These are phyloP conservation scores for Ceratobasidium sp. DNA, from an alignment of 1,284 basidiomycete genomes.

Conservation along the genomic window DNA sequence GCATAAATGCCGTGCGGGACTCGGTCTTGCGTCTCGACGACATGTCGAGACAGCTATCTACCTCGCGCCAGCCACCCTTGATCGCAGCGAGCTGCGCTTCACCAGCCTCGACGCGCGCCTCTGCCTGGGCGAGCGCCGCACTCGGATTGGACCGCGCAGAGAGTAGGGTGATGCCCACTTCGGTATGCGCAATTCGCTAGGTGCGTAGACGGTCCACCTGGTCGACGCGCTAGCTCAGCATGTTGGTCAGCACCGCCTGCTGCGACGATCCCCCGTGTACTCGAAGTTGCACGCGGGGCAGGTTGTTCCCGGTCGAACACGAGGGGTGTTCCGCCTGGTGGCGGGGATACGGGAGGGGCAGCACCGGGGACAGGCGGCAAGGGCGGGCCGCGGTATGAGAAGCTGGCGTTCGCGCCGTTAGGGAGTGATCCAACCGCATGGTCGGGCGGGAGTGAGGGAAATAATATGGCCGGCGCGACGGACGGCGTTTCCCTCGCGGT, in stretches of 20 bases:
- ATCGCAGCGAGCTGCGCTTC: slow-evolving; percentile 38
- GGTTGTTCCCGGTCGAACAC: slow-evolving; percentile 40
- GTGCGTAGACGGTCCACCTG: slow-evolving; percentile 44
- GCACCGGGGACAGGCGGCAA: neutral
- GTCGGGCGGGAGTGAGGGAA: too few relatives aligned
- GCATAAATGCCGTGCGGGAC: slow-evolving; percentile 28
- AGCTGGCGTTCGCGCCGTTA: too few relatives aligned
- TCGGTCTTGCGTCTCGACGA: slow-evolving; percentile 30
- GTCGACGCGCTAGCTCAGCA: slow-evolving; percentile 45
- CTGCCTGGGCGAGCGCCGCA: slow-evolving; percentile 34
- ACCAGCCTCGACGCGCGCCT: slow-evolving; percentile 33
- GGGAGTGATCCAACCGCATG: too few relatives aligned
- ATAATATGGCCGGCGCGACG: too few relatives aligned
- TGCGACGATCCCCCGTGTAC: slow-evolving; percentile 14
- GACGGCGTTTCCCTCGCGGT: too few relatives aligned
- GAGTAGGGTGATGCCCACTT: slow-evolving; percentile 34
- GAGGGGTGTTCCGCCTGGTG: slow-evolving; percentile 30
- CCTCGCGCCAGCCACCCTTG: slow-evolving; percentile 40
- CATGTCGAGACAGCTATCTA: slow-evolving; percentile 40
- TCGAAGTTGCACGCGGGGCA: slow-evolving; percentile 16
- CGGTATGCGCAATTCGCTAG: slow-evolving; percentile 40
- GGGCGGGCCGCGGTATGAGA: too few relatives aligned
- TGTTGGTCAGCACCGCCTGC: slow-evolving; percentile 42
- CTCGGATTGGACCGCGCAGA: slow-evolving; percentile 29
- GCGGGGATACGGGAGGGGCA: slow-evolving; percentile 27